Percentiles rank a stretch among this genome's conserved stretches.
phyloP scores from a whole-genome alignment of 2,329 filamentous ascomycete species.

The Pseudopyricularia javanii region DNA sequence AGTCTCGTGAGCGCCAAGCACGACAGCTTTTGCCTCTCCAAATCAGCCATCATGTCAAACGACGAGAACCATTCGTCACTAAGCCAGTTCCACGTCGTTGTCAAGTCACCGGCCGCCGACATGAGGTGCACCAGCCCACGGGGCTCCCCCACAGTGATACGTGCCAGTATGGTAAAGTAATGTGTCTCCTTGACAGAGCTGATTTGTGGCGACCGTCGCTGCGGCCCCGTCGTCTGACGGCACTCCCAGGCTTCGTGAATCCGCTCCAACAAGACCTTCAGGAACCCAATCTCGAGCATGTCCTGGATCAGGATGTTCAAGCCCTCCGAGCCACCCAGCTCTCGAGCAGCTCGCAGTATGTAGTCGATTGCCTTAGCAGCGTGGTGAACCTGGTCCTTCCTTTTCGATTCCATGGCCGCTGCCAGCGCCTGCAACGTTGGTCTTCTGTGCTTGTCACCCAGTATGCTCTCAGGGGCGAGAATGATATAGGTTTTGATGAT shows the following conservation, averaged over 20 bases:
- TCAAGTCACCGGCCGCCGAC: slow-evolving; percentile 25
- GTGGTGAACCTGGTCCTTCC: slow-evolving; percentile 44
- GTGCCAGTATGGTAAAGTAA: slow-evolving; percentile 72
- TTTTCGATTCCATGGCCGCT: slow-evolving; percentile 35
- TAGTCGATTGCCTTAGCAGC: slow-evolving; percentile 51
- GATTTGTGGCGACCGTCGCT: slow-evolving; percentile 55
- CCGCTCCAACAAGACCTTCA: slow-evolving; percentile 50
- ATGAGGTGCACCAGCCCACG: slow-evolving; percentile 51
- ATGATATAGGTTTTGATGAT: slow-evolving; percentile 61
- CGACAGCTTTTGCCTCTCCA: slow-evolving; percentile 57
- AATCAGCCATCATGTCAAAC: slow-evolving; percentile 54
- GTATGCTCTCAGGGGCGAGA: slow-evolving; percentile 54
- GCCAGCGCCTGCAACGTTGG: slow-evolving; percentile 36
- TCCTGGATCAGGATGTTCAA: slow-evolving; percentile 53
- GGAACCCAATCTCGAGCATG: slow-evolving; percentile 49
- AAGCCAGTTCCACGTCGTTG: slow-evolving; percentile 47
- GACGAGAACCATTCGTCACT: slow-evolving; percentile 54
- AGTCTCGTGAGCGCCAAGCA: slow-evolving; percentile 61
- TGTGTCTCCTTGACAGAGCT: slow-evolving; percentile 69
- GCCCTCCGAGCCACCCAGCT: slow-evolving; percentile 47
- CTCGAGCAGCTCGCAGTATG: slow-evolving; percentile 49
- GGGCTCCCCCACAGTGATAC: slow-evolving; percentile 64
- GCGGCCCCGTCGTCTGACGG: slow-evolving; percentile 72
- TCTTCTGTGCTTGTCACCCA: slow-evolving; percentile 41
- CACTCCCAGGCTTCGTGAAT: slow-evolving; percentile 60